Base-by-base conservation (phyloP, 1,284 basidiomycete species). In the Cryptococcus sp. region DNA sequence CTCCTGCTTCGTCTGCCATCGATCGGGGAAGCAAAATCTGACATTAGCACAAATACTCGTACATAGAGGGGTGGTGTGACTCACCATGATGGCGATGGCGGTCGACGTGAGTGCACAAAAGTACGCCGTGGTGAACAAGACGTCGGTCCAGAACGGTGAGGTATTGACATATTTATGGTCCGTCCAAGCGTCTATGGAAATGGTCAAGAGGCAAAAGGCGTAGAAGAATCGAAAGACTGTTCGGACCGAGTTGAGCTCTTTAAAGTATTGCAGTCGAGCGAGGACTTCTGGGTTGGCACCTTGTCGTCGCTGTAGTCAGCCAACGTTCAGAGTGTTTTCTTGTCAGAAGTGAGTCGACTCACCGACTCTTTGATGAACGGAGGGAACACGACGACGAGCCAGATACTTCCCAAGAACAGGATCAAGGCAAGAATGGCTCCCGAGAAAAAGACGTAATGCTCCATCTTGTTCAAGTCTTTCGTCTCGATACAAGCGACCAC, bases 271-370 rank as follows among this genome's bases (percentile, higher is more conserved):
- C 16, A 68, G 50, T 14, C 64, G 56, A 26, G 47, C 56, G 22
- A 63, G 45, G 24, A 68, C 60, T 19, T 68, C 65, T 4, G 58
- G 46, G 24, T 63, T 66, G 28, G 65, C 65, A n/a, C 65, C 65
- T 56, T 60, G 58, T 18, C 56, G 57, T 22, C 54, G 50, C 62
- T 52, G 40, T 19, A 7, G 7, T 46, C 19, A 40, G 25, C 23
- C n/a, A 23, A 32, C 39, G 24, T 2, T 24, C 24, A 24, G 44
- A 2, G n/a, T 26, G 37, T n/a, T n/a, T n/a, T n/a, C n/a, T n/a
- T n/a, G n/a, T n/a, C 32, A 22, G 47, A 25, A 18, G 4, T 14
- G 32, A 28, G 9, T 16, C 5, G 4, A 57, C 57, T 47, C 28
- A 60, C 57, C 2, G 59, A 60, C 26, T 63, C 55, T 10, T 38